Evolutionary conservation across 2,329 filamentous ascomycete genomes (phyloP), one percentile per base, ranked within the genome.

Genomic region (Pyrenophora teres): DNA sequence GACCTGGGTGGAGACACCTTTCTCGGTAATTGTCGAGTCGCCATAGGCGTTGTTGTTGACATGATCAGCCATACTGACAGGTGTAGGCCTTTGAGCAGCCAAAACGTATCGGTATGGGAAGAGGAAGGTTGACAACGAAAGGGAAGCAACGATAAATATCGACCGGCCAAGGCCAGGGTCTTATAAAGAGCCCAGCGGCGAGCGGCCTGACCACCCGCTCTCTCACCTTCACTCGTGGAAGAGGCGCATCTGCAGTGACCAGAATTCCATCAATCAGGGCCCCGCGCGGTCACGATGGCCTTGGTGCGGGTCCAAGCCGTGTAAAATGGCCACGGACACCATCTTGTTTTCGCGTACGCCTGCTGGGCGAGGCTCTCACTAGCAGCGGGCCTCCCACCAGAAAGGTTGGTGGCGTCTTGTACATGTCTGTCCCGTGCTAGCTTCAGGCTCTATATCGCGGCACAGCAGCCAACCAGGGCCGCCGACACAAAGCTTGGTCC

Each of bases 191-290:
- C 36, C 56, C 55, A 57, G 44, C 57, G 56, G 55, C 44, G 19
- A 43, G 30, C 44, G 44, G 25, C 42, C 25, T 33, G 18, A 32
- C 31, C 23, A 21, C 6, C 18, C 25, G 43, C 35, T 7, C 23
- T 25, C 27, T 10, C 27, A 30, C 27, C 27, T 30, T 30, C 27
- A 30, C 27, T 30, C 27, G 27, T 30, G 27, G 27, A 30, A 9
- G 27, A 30, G 31, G 30, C 25, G 32, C 21, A 31, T 51, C 36
- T 40, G 47, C 35, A 40, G 42, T 48, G 47, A 45, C 33, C 49
- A 50, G 30, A 35, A 50, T 62, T 65, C 63, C 63, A 60, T 60
- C 63, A 58, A 64, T 64, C 62, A 63, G 60, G 58, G 49, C 47
- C 40, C 36, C 30, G 33, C 32, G 49, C 46, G 40, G 19, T 39